Base-by-base conservation (phyloP, 805 yeast genomes). In the Saccharomycopsis schoenii region DNA sequence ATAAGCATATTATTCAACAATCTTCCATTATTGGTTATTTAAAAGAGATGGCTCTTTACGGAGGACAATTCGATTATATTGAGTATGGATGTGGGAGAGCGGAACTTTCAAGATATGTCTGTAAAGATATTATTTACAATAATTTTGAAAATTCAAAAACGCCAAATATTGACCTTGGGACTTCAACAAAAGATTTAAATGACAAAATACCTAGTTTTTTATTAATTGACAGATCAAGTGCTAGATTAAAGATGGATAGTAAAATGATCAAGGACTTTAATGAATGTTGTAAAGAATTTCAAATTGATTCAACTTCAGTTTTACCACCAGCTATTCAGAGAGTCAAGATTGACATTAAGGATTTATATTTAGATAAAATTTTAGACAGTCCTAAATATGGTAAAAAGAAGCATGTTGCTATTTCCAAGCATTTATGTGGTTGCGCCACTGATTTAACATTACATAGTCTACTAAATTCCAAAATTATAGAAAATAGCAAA, bases 51-150 rank as follows among this genome's bases (percentile, higher is more conserved):
- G 69, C 69, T 0, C 68, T 85, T 8, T 72, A 86, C 43, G 61
- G 63, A 37, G 58, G 61, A 12, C 60, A 70, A 19, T 62, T 64
- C 42, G 72, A 76, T 58, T 82, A 83, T 68, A 69, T 87, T 36
- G 97, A 91, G 71, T 90, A 89, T 75, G 97, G 97, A 0, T 88
- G 96, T 70, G 97, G 97, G 0, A 81, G 92, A 64, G 96, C 89
- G 1, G 97, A 92, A 69, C 77, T 91, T 25, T 80, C 91, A 0
- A 72, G 96, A 61, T 87, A 83, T 67, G 73, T 88, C 12, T 77
- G 71, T 9, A 57, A 61, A 39, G 50, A 24, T 55, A 29, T 50
- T 19, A 41, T 59, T 29, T 55, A 34, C 43, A 17, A 14, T 47
- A 47, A 15, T 17, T 36, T 42, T 37, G 40, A 60, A 14, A 51